A percentile compares a stretch with the other conserved stretches of the same genome.
Conservation (phyloP, 2,329 filamentous ascomycete species). For the Clarireedia hainanense region DNA sequence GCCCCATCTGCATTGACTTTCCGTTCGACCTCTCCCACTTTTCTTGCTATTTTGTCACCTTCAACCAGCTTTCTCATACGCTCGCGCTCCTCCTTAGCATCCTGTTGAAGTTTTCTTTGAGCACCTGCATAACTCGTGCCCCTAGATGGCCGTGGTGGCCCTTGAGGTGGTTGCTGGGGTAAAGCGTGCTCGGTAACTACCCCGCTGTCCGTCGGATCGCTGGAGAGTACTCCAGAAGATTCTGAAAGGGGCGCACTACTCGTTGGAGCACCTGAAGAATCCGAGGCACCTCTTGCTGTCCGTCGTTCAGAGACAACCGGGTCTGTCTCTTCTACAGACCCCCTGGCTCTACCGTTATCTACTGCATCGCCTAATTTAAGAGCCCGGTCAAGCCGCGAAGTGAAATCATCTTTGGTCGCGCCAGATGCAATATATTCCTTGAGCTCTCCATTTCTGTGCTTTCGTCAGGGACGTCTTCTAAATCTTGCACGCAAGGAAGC, state of each 20-base stretch:
- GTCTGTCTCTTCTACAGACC: too few relatives aligned
- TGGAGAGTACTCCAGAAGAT: neutral
- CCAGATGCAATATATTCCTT: conserved; percentile 68
- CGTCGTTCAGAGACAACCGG: neutral
- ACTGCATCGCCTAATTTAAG: conserved; percentile 8
- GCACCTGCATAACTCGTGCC: conserved; percentile 43
- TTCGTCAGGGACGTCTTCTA: neutral
- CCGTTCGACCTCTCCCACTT: conserved; percentile 44
- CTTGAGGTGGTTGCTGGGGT: neutral
- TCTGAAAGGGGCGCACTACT: neutral
- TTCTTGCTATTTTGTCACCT: conserved; percentile 64
- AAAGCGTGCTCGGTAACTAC: neutral
- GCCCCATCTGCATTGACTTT: conserved; percentile 32
- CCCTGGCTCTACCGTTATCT: neutral
- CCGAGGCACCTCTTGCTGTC: neutral
- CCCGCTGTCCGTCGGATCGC: neutral
- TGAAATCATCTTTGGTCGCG: conserved; percentile 57
- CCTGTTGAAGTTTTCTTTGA: conserved; percentile 53
- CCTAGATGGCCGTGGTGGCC: conserved; percentile 10
- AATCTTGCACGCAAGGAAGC: neutral
- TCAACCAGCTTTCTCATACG: conserved; percentile 69
- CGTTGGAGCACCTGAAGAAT: neutral
- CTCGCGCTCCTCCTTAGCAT: conserved; percentile 60
- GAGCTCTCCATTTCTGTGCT: conserved; percentile 59
- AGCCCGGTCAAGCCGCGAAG: conserved; percentile 43